A percentile compares a stretch with the other conserved stretches of the same genome.
Conservation (phyloP, 352 stramenopile species). For the Pythium biforme region DNA sequence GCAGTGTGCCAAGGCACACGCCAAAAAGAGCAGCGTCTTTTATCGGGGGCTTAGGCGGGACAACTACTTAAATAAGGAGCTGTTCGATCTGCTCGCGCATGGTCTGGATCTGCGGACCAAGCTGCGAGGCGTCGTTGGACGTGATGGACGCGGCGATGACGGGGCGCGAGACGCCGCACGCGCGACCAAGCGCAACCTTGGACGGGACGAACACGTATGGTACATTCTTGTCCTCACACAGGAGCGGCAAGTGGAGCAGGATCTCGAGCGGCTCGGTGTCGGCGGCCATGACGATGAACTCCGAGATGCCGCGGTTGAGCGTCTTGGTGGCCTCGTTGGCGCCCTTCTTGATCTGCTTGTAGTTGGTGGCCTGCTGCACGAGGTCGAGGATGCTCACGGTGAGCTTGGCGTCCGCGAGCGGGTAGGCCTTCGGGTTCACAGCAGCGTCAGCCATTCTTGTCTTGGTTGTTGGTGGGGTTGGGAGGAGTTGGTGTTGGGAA, state of each 20-base stretch:
- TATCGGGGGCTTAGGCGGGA: background rate
- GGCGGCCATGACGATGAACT: slow-evolving; percentile 99
- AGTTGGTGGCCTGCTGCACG: slow-evolving; percentile 99
- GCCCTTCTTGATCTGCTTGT: slow-evolving; percentile 99
- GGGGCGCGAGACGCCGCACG: slow-evolving; percentile 98
- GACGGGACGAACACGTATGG: slow-evolving; percentile 93
- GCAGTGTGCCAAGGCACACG: no score
- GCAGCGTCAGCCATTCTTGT: slow-evolving; percentile 65
- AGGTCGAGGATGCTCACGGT: slow-evolving; percentile 99
- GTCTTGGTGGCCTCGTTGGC: slow-evolving; percentile 99
- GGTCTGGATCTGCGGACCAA: slow-evolving; percentile 98
- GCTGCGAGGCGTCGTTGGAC: slow-evolving; percentile 98
- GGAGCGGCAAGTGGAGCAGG: slow-evolving; percentile 97
- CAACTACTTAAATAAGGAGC: slow-evolving; percentile 96
- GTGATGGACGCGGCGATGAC: slow-evolving; percentile 99
- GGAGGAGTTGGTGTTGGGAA: slow-evolving; percentile 4
- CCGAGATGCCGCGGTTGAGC: slow-evolving; percentile 99
- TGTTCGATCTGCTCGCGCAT: slow-evolving; percentile 99
- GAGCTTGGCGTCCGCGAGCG: slow-evolving; percentile 96
- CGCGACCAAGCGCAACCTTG: slow-evolving; percentile 98
- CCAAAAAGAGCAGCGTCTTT: background rate
- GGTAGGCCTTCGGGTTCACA: slow-evolving; percentile 97
- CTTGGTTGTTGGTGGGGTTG: slow-evolving; percentile 18
- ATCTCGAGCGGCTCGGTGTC: slow-evolving; percentile 99
- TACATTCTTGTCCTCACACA: slow-evolving; percentile 99